Base-by-base conservation (phyloP, 495 filamentous ascomycete genomes). In the Hypoxylon perforatum region DNA sequence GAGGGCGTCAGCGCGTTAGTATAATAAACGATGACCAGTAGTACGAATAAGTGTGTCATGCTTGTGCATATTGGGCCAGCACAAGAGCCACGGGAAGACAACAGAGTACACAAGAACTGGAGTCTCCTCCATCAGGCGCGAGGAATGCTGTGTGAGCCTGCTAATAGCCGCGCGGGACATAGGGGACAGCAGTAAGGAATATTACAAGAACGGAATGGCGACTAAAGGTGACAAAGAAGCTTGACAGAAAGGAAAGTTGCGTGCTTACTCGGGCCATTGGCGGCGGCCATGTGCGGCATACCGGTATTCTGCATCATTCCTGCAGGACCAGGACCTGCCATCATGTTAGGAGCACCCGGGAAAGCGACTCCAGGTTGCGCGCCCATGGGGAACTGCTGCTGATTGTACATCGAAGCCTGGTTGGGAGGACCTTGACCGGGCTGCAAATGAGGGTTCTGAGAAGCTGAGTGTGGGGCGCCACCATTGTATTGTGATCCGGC, bases 291-390 rank as follows among this genome's bases (percentile, higher is more conserved):
- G 77, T 82, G 81, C 61, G 73, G 80, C 81, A 83, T 81, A 71
- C 72, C 78, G 74, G 80, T 55, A 70, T 80, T 82, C 77, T 81
- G 81, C 81, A 83, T 83, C 80, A 84, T 82, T 74, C 78, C 81
- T 77, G 80, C 79, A 76, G 79, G 76, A 54, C 76, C 77, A 53
- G 76, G 76, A 69, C 62, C 79, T 58, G 77, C 72, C 80, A 83
- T 84, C 78, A 83, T 78, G 65, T 81, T 82, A 39, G 76, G 73
- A 54, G 67, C 75, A 47, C 71, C 78, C 41, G 77, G 76, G 49
- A 81, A 83, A 41, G 30, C 57, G 49, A 71, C 69, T 36, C 75
- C 77, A 45, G 74, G 67, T 65, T 81, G 80, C 57, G 73, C 71
- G 57, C 71, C 74, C 78, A 82, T 80, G 64, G 77, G 76, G 57